Evolutionary conservation across 108 stramenopile species (phyloP), one percentile per base, ranked within the genome.

Genomic region (Skeletonema marinoi): DNA sequence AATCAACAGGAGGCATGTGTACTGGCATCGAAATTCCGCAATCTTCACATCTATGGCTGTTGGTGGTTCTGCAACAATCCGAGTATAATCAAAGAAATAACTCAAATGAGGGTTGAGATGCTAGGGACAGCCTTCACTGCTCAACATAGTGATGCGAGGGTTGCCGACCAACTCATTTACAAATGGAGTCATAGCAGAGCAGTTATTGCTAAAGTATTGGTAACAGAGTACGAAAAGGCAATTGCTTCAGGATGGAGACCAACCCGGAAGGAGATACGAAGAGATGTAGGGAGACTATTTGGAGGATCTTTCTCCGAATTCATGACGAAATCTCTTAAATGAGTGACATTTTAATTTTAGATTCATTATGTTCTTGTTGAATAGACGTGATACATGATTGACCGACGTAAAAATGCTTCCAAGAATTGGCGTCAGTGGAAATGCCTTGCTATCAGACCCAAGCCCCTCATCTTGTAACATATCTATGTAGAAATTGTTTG

Each of bases 1-100:
- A 94, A 95, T 73, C 95, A 97, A 70, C 97, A 97, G 77, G 93
- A 96, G 78, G 92, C 93, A 14, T 85, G 86, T 29, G 95, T 97
- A 13, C 58, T 97, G 54, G 94, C 93, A 32, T 77, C 80, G 61
- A 97, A 97, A 80, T 97, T 96, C 70, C 80, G 89, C 32, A 96
- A 97, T 65, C 69, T 97, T n/a, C 95, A 96, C 78, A 64, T 97
- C 12, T 97, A 97, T 65, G 96, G 96, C 1, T 96, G 92, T 60
- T 88, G 90, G 89, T 94, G 96, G 96, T 97, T 89, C 75, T 95
- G 91, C 68, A 96, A 96, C 82, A 97, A 97, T 71, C 97, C 94
- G 3, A 88, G 83, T 32, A 92, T 96, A 70, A 94, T 96, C 48
- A 39, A 70, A 12, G 92, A 93, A 70, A 93, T 96, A 14, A 97